These are phyloP conservation scores for Pythium rishiriense DNA, from an alignment of 352 stramenopile genomes.

Conservation along the genomic window DNA sequence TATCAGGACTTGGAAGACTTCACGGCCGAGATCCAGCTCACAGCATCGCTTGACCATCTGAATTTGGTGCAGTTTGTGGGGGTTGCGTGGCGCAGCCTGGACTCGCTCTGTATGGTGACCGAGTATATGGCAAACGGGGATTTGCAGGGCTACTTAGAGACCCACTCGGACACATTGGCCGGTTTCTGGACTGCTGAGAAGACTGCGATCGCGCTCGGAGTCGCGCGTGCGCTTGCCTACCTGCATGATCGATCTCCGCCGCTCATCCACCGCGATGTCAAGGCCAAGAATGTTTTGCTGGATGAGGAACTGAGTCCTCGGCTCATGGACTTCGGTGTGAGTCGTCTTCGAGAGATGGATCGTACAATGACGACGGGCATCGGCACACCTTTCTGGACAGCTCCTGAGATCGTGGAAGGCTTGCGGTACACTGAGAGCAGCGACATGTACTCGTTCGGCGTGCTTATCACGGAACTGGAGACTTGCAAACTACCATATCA, in stretches of 20 bases:
- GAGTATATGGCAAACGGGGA: slow-evolving; percentile 58
- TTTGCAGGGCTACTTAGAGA: slow-evolving; percentile 40
- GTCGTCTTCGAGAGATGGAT: slow-evolving; percentile 11
- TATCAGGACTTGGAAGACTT: slow-evolving; percentile 39
- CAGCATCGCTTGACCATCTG: slow-evolving; percentile 41
- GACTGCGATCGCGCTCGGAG: slow-evolving; percentile 37
- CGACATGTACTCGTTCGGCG: slow-evolving; percentile 25
- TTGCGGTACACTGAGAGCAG: slow-evolving; percentile 15
- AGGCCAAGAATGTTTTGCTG: slow-evolving; percentile 25
- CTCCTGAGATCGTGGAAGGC: slow-evolving; percentile 18
- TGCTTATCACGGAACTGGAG: slow-evolving; percentile 21
- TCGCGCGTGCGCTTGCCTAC: slow-evolving; percentile 39
- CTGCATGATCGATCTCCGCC: slow-evolving; percentile 30
- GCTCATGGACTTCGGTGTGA: slow-evolving; percentile 48
- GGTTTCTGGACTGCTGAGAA: slow-evolving; percentile 38
- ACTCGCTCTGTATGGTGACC: slow-evolving; percentile 50
- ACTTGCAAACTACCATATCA: slow-evolving; percentile 13
- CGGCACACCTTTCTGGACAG: slow-evolving; percentile 23
- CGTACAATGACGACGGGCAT: slow-evolving; percentile 19
- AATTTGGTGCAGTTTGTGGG: slow-evolving; percentile 53
- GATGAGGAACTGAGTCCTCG: slow-evolving; percentile 34
- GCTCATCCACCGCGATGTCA: slow-evolving; percentile 26
- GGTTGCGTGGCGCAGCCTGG: slow-evolving; percentile 46
- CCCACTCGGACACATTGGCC: slow-evolving; percentile 30
- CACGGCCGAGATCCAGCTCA: slow-evolving; percentile 51